These are phyloP conservation scores for Penicillium canescens DNA, from an alignment of 495 filamentous ascomycete species.

Conservation along the genomic window DNA sequence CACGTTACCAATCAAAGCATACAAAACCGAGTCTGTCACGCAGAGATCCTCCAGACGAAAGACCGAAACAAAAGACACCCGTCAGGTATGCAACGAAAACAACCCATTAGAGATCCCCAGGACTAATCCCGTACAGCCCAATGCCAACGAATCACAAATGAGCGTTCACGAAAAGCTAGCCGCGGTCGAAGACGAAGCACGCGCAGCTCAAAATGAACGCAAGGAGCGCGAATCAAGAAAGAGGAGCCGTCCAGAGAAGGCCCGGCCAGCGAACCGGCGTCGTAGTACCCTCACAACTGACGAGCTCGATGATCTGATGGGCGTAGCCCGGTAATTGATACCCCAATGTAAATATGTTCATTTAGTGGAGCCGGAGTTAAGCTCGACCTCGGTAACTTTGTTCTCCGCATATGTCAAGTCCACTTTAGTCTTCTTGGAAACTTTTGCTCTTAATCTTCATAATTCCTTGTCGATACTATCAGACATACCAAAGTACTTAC, in stretches of 20 bases:
- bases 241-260: constrained; percentile 43
- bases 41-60: constrained; percentile 35
- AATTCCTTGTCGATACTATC: not conserved
- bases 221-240: constrained; percentile 46
- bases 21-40: constrained; percentile 37
- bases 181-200: constrained; percentile 47
- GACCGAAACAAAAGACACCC: constrained; percentile 30
- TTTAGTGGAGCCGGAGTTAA: constrained; percentile 15
- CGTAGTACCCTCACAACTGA: constrained; percentile 72
- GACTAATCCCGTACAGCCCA: constrained; percentile 21
- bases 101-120: constrained; percentile 10
- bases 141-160: constrained; percentile 18
- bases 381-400: constrained; percentile 12
- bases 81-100: constrained; percentile 31
- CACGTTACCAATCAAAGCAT: constrained; percentile 39
- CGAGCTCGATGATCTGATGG: constrained; percentile 67
- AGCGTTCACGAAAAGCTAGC: constrained; percentile 49
- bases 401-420: constrained; percentile 7
- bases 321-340: constrained; percentile 26
- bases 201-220: constrained; percentile 34
- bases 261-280: constrained; percentile 52
- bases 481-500: not conserved
- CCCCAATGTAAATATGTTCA: constrained; percentile 18
- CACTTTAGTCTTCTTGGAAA: not conserved
- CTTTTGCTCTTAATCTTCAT: too few relatives aligned